Percentiles rank a stretch among this genome's conserved stretches.
Conservation (phyloP, 1,284 basidiomycete genomes). For the Microbotryum silenes-acaulis region DNA sequence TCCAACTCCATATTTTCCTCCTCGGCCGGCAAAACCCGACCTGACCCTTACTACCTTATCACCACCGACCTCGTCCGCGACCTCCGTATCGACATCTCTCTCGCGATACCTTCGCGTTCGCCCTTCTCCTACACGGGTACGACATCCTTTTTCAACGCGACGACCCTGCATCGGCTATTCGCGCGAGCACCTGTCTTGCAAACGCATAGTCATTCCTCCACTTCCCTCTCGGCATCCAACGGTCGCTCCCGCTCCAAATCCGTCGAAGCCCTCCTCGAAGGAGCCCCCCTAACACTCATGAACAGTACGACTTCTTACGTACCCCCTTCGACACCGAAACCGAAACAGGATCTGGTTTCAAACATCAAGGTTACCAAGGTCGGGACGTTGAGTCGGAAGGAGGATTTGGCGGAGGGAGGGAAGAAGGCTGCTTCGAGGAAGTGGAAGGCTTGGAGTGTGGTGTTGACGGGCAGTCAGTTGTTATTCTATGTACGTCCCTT, state of each 20-base stretch:
- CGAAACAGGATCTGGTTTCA: slow-evolving; percentile 13
- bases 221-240: no score
- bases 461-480: slow-evolving; percentile 83
- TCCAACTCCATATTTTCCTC: slow-evolving; percentile 25
- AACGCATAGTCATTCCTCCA: background rate
- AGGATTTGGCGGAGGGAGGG: slow-evolving; percentile 66
- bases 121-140: slow-evolving; percentile 74
- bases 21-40: slow-evolving; percentile 48
- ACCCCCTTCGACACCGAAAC: slow-evolving; percentile 8
- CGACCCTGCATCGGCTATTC: slow-evolving; percentile 60
- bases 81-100: slow-evolving; percentile 66
- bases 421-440: slow-evolving; percentile 69
- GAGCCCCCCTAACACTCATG: slow-evolving; percentile 16
- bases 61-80: slow-evolving; percentile 62
- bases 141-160: slow-evolving; percentile 50
- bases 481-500: slow-evolving; percentile 58
- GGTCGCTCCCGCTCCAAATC: background rate
- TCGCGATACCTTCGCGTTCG: slow-evolving; percentile 49
- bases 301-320: slow-evolving; percentile 23
- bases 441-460: slow-evolving; percentile 79
- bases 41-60: slow-evolving; percentile 85
- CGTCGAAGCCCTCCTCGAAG: background rate
- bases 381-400: slow-evolving; percentile 74
- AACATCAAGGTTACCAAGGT: slow-evolving; percentile 71
- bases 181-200: slow-evolving; percentile 58